Evolutionary conservation across 345 rosid genomes (phyloP).

Genomic region (Camelina hispida): DNA sequence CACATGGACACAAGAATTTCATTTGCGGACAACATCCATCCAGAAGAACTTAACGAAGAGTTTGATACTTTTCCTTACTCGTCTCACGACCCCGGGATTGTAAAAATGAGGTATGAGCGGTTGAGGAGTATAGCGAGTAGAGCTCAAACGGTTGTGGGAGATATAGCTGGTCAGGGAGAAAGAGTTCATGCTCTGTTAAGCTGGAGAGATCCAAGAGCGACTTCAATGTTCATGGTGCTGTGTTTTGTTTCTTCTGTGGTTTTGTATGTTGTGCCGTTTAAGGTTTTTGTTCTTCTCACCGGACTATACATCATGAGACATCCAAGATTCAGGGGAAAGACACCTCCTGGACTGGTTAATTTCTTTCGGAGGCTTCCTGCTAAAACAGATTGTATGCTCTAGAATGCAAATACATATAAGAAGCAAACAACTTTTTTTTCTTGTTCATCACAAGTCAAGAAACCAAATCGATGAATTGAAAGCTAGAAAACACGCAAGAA

Average conservation of each 20-base stretch:
- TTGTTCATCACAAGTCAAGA: slow-evolving; percentile 11
- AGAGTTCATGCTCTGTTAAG: slow-evolving; percentile 75
- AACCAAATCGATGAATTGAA: slow-evolving; percentile 24
- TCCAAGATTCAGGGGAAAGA: slow-evolving; percentile 76
- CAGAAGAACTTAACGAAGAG: slow-evolving; percentile 91
- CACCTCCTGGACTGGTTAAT: slow-evolving; percentile 70
- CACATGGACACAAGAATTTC: slow-evolving; percentile 90
- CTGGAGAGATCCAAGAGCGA: slow-evolving; percentile 97
- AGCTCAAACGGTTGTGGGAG: slow-evolving; percentile 90
- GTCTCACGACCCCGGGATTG: slow-evolving; percentile 49
- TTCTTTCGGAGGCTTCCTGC: slow-evolving; percentile 91
- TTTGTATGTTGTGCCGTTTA: slow-evolving; percentile 76
- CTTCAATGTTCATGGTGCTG: slow-evolving; percentile 65
- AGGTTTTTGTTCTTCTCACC: slow-evolving; percentile 60
- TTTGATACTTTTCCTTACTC: slow-evolving; percentile 81
- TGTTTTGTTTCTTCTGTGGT: slow-evolving; percentile 73
- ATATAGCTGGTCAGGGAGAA: slow-evolving; percentile 93
- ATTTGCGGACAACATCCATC: slow-evolving; percentile 63
- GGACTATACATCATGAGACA: slow-evolving; percentile 83
- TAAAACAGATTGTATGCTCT: slow-evolving; percentile 82
- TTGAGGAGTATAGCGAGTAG: slow-evolving; percentile 79
- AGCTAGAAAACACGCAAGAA: slow-evolving; percentile 14
- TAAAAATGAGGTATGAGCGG: slow-evolving; percentile 79
- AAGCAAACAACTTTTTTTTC: background rate
- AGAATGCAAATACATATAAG: slow-evolving; percentile 26